Conservation (phyloP, 2,329 filamentous ascomycete species). For the Verticillium klebahnii region DNA sequence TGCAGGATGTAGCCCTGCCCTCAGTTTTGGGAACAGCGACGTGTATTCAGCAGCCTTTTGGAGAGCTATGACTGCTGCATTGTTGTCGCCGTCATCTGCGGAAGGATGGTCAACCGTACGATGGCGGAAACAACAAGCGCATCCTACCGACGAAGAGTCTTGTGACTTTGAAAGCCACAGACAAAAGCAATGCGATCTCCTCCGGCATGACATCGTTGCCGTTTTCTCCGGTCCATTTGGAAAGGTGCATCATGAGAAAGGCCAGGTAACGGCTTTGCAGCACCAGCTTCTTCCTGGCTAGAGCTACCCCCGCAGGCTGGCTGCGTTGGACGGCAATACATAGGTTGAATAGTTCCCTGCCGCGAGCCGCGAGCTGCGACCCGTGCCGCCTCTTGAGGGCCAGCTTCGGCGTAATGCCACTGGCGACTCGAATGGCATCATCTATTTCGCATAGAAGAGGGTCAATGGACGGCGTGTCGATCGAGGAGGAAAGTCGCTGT, state of each 20-base stretch:
- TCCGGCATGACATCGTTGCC: constrained; percentile 16
- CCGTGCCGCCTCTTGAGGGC: background rate
- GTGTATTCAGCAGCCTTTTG: constrained; percentile 59
- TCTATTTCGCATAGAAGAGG: constrained; percentile 23
- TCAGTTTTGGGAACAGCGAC: constrained; percentile 27
- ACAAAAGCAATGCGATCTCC: constrained; percentile 54
- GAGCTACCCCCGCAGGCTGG: constrained; percentile 18
- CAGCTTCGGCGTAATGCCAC: background rate
- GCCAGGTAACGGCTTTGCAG: constrained; percentile 48
- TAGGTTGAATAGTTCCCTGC: constrained; percentile 62
- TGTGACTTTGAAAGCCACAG: constrained; percentile 62
- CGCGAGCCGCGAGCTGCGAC: constrained; percentile 49
- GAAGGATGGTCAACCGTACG: background rate
- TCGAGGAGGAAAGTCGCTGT: constrained; percentile 9
- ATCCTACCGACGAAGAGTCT: constrained; percentile 56
- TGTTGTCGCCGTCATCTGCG: constrained; percentile 47
- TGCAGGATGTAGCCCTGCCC: constrained; percentile 19
- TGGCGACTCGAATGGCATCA: constrained; percentile 8
- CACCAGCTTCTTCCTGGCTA: constrained; percentile 25
- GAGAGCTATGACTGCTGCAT: constrained; percentile 56
- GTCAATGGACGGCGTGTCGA: constrained; percentile 13
- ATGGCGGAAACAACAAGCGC: background rate
- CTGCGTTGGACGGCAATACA: constrained; percentile 46
- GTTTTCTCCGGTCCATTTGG: constrained; percentile 28
- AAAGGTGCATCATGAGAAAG: constrained; percentile 62